phyloP scores from a whole-genome alignment of 768 basidiomycete species.

The Xerocomellus intermedius region DNA sequence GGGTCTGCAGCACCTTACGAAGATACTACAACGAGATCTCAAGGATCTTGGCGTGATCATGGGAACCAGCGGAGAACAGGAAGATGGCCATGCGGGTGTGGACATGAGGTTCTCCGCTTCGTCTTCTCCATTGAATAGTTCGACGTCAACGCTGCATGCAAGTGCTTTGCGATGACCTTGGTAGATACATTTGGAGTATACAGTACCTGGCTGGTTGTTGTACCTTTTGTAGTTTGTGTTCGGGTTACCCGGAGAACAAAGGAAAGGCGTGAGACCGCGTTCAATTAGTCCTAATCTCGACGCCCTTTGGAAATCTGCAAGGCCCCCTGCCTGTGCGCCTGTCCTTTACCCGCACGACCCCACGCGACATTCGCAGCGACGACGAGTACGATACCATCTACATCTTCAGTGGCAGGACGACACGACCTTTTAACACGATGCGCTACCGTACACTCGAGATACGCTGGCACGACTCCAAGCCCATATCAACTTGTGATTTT shows the following conservation, averaged over 20 bases:
- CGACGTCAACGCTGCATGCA: conserved; percentile 28
- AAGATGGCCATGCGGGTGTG: conserved; percentile 23
- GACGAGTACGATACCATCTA: conserved; percentile 6
- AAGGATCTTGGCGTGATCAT: conserved; percentile 67
- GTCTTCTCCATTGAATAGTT: conserved; percentile 20
- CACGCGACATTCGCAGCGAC: conserved; percentile 8
- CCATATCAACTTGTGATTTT: conserved; percentile 96
- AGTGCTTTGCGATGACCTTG: conserved; percentile 23
- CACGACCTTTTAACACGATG: conserved; percentile 46
- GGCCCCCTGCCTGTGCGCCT: conserved; percentile 1
- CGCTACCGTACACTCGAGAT: conserved; percentile 90
- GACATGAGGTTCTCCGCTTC: conserved; percentile 21
- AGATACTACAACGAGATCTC: conserved; percentile 61
- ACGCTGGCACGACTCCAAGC: conserved; percentile 94
- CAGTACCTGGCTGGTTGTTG: conserved; percentile 2
- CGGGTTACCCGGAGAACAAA: conserved; percentile 11
- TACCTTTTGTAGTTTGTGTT: conserved; percentile 1
- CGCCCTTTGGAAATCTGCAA: not conserved
- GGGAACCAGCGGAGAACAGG: conserved; percentile 43
- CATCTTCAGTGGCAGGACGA: not conserved
- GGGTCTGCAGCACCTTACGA: conserved; percentile 77
- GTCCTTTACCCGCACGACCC: conserved; percentile 4
- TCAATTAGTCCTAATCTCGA: conserved; percentile 13
- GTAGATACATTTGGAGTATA: conserved; percentile 8
- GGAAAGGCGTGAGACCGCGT: conserved; percentile 23